phyloP scores from a whole-genome alignment of 352 stramenopile genomes.

The Pythium graminicola region DNA sequence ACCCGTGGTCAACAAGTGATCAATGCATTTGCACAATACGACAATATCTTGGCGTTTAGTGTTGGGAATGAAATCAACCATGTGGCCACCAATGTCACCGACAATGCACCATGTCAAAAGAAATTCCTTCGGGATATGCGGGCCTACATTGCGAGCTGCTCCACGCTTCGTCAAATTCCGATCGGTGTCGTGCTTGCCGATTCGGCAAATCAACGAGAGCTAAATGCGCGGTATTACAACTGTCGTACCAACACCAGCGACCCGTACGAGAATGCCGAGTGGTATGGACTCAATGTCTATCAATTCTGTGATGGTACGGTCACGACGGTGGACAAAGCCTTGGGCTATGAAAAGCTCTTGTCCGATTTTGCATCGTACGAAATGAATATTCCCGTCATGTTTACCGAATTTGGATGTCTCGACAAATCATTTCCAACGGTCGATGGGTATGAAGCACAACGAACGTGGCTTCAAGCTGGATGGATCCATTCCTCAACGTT shows the following conservation, averaged over 20 bases:
- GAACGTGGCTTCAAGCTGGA: slow-evolving; percentile 49
- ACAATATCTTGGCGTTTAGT: slow-evolving; percentile 77
- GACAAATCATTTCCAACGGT: slow-evolving; percentile 52
- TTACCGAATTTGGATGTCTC: slow-evolving; percentile 81
- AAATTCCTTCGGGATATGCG: slow-evolving; percentile 86
- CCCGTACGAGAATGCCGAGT: slow-evolving; percentile 70
- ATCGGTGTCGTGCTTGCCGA: slow-evolving; percentile 73
- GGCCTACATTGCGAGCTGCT: slow-evolving; percentile 48
- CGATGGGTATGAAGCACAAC: slow-evolving; percentile 52
- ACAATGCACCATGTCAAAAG: slow-evolving; percentile 83
- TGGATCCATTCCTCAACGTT: slow-evolving; percentile 50
- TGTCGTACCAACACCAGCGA: slow-evolving; percentile 67
- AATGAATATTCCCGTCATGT: slow-evolving; percentile 67
- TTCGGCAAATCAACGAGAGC: slow-evolving; percentile 38
- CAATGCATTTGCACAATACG: slow-evolving; percentile 73
- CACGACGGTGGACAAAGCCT: slow-evolving; percentile 29
- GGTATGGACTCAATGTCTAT: slow-evolving; percentile 86
- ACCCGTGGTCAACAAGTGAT: slow-evolving; percentile 70
- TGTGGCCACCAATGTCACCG: slow-evolving; percentile 26
- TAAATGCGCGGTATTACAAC: slow-evolving; percentile 82
- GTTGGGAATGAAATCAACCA: slow-evolving; percentile 82
- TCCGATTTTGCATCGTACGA: slow-evolving; percentile 50
- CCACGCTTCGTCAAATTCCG: slow-evolving; percentile 58
- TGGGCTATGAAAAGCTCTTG: slow-evolving; percentile 54
- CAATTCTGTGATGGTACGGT: slow-evolving; percentile 55